Conservation (phyloP, 805 yeast species). For the Clavispora santaluciae region DNA sequence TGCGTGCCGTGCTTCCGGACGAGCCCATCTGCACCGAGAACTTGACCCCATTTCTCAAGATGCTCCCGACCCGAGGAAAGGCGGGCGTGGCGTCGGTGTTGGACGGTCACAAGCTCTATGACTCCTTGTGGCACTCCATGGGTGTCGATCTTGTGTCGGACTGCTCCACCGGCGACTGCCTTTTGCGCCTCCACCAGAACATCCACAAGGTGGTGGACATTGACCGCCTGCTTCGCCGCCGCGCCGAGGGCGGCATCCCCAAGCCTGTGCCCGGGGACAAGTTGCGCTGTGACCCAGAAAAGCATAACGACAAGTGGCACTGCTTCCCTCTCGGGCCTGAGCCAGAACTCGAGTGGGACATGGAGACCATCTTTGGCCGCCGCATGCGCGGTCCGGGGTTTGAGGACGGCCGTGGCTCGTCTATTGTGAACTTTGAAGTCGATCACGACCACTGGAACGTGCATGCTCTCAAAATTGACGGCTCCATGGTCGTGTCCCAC, state of each 20-base stretch:
- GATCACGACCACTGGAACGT: conserved; percentile 46
- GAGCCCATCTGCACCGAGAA: conserved; percentile 97
- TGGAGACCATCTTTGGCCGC: conserved; percentile 69
- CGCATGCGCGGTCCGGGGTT: conserved; percentile 60
- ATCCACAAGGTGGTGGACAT: conserved; percentile 72
- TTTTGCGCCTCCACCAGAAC: conserved; percentile 54
- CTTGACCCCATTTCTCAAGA: conserved; percentile 84
- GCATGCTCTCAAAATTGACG: conserved; percentile 16
- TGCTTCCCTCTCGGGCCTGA: conserved; percentile 75
- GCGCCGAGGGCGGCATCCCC: conserved; percentile 63
- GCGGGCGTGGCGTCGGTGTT: conserved; percentile 81
- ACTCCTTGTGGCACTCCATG: conserved; percentile 92
- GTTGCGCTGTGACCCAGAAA: conserved; percentile 68
- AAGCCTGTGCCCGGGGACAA: conserved; percentile 67
- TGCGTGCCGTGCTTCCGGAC: conserved; percentile 86
- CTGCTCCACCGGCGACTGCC: conserved; percentile 43
- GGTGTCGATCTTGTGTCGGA: conserved; percentile 70
- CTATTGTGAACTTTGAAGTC: conserved; percentile 42
- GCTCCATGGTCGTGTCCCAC: conserved; percentile 1
- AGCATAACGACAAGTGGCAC: conserved; percentile 53
- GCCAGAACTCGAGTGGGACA: conserved; percentile 43
- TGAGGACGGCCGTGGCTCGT: conserved; percentile 37
- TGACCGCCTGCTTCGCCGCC: conserved; percentile 59
- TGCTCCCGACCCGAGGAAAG: conserved; percentile 88
- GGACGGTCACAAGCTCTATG: conserved; percentile 88